phyloP scores from a whole-genome alignment of 176 grass and related monocot species.

The Juncus inflexus region DNA sequence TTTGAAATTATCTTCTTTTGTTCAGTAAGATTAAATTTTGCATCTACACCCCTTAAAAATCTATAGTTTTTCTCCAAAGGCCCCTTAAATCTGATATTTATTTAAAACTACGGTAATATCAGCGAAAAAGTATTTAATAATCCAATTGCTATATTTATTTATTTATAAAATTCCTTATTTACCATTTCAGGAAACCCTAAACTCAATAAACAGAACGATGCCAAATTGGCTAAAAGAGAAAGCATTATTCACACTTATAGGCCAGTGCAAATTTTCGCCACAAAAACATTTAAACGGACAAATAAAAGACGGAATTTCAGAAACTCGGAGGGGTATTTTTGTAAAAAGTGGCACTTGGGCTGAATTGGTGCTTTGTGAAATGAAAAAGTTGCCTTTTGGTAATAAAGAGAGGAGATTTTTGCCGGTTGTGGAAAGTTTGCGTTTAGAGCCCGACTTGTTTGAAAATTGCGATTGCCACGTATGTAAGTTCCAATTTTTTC shows the following conservation, averaged over 20 bases:
- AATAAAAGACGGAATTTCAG: slow-evolving; percentile 39
- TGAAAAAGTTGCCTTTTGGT: slow-evolving; percentile 14
- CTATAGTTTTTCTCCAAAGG: too few species aligned
- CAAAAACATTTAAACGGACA: slow-evolving; percentile 15
- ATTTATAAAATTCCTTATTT: slow-evolving; percentile 7
- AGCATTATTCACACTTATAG: slow-evolving; percentile 53
- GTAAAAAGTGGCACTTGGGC: slow-evolving; percentile 58
- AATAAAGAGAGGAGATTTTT: slow-evolving; percentile 16
- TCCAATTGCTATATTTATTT: not conserved
- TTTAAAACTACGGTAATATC: too few species aligned
- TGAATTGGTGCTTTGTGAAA: slow-evolving; percentile 32
- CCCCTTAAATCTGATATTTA: too few species aligned
- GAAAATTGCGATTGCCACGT: slow-evolving; percentile 68
- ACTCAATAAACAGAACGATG: slow-evolving; percentile 58
- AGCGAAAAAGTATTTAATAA: too few species aligned
- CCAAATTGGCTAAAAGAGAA: slow-evolving; percentile 46
- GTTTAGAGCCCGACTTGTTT: slow-evolving; percentile 37
- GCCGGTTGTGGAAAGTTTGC: slow-evolving; percentile 52
- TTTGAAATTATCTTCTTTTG: not conserved
- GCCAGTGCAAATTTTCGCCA: slow-evolving; percentile 33
- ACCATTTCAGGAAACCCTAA: slow-evolving; percentile 44
- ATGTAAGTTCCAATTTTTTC: slow-evolving; percentile 61
- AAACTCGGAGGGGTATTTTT: slow-evolving; percentile 43
- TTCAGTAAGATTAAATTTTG: not conserved
- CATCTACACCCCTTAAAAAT: too few species aligned